Conservation (phyloP, 164 flowering plant genomes). For the Cinnamomum micranthum region DNA sequence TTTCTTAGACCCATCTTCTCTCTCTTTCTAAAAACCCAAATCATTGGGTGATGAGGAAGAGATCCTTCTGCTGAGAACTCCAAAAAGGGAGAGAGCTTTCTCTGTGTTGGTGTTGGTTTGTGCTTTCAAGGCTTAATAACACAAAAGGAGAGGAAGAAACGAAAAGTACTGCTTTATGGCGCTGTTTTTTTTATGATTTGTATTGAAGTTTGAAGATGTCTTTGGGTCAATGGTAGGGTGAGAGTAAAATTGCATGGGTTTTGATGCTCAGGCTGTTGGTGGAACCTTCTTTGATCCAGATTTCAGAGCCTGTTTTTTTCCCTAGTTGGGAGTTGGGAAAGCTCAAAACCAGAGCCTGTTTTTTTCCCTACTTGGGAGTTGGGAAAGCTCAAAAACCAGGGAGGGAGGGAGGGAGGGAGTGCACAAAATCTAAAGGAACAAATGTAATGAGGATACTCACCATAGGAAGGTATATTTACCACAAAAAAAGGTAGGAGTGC, state of each 20-base stretch:
- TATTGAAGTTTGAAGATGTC: constrained; percentile 1
- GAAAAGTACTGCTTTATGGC: background rate
- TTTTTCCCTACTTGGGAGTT: background rate
- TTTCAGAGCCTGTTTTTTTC: background rate
- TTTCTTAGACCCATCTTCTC: constrained; percentile 1
- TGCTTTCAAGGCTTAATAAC: background rate
- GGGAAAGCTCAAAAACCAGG: background rate
- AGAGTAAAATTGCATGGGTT: constrained; percentile 4
- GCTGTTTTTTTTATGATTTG: background rate
- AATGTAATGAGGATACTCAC: background rate
- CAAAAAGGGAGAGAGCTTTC: constrained; percentile 2
- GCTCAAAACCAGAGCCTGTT: background rate
- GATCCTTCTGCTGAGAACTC: background rate
- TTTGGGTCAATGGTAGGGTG: background rate
- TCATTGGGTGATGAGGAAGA: background rate
- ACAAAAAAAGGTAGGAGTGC: background rate
- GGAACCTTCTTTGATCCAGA: constrained; percentile 1
- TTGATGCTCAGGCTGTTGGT: constrained; percentile 5
- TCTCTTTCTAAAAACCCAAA: background rate
- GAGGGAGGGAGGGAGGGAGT: background rate
- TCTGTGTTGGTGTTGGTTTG: background rate
- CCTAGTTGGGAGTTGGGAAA: background rate
- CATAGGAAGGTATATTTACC: too few relatives aligned
- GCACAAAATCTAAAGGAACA: background rate
- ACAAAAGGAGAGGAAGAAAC: background rate